Evolutionary conservation across 495 filamentous ascomycete species (phyloP), one percentile per base, ranked within the genome.

Genomic region (Bacidia rubella): DNA sequence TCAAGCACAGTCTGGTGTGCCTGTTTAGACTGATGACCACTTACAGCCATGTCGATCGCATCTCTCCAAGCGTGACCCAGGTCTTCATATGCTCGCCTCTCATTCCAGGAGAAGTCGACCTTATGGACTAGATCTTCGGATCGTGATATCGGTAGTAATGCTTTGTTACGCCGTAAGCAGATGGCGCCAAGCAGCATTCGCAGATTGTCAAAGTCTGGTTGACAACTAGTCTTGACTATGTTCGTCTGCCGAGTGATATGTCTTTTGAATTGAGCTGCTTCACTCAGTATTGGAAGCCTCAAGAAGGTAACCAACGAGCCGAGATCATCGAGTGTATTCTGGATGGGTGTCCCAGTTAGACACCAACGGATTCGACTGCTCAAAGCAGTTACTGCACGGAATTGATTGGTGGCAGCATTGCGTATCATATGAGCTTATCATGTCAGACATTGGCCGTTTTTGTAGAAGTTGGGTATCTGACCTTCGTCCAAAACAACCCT

Each of bases 301-400:
- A 63, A 40, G 44, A 63, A 63, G n/a, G 57, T 45, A 17, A 63
- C 39, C 2, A 63, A 44, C 1, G 53, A 41, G 4, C 51, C 59
- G 17, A 63, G 51, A 40, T 63, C 61, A 10, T 46, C 56, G 1
- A 61, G 38, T n/a, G 40, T 38, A 43, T 63, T 63, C 32, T 63
- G 61, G 26, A 63, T 63, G 12, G 58, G 61, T 22, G 61, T 63
- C 5, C 61, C 61, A 10, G 58, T 57, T 9, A 63, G 44, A 40
- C 59, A 61, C 61, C 61, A 63, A 23, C 59, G 53, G 19, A 45
- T 44, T 29, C 52, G 49, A 22, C 58, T 54, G 2, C 21, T 21
- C 4, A 63, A 51, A 25, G 45, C 51, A 35, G 47, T 49, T 2
- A 52, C 55, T 10, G 55, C 52, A 11, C 21, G 41, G 46, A 52